Conservation (phyloP, 148 eudicot genomes). For the Simmondsia chinensis region DNA sequence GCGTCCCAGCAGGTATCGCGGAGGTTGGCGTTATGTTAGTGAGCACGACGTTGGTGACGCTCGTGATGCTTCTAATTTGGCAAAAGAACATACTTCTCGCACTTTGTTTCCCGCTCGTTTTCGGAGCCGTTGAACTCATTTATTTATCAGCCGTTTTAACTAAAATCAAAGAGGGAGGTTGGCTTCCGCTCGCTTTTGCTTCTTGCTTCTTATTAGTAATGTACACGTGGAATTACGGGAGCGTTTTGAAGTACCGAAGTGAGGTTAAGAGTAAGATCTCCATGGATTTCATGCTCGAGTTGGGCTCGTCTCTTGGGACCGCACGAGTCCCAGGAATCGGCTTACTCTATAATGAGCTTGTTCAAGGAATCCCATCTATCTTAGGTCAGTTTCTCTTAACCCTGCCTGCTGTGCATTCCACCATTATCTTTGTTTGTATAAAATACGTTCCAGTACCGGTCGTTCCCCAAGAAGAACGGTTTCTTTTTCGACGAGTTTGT, state of each 20-base stretch:
- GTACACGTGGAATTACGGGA: slow-evolving; percentile 96
- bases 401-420: slow-evolving; percentile 86
- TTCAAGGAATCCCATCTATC: slow-evolving; percentile 84
- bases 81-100: slow-evolving; percentile 73
- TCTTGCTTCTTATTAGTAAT: slow-evolving; percentile 61
- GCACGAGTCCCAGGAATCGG: slow-evolving; percentile 83
- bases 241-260: slow-evolving; percentile 77
- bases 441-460: slow-evolving; percentile 78
- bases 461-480: slow-evolving; percentile 89
- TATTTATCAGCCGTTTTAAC: slow-evolving; percentile 81
- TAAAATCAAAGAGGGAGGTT: slow-evolving; percentile 81
- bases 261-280: slow-evolving; percentile 77
- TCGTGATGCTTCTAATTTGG: slow-evolving; percentile 97
- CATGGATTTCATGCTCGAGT: slow-evolving; percentile 66
- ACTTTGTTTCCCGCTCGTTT: slow-evolving; percentile 60
- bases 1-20: slow-evolving; percentile 64
- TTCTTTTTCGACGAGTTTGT: slow-evolving; percentile 70
- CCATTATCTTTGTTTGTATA: slow-evolving; percentile 73
- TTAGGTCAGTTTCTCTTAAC: slow-evolving; percentile 69
- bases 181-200: slow-evolving; percentile 92
- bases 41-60: slow-evolving; percentile 79
- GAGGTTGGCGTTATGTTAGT: slow-evolving; percentile 97
- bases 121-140: slow-evolving; percentile 64
- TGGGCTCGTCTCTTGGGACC: slow-evolving; percentile 76
- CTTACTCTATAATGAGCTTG: slow-evolving; percentile 75